Conservation (phyloP, 805 yeast genomes). For the Wickerhamomyces sydowiorum region DNA sequence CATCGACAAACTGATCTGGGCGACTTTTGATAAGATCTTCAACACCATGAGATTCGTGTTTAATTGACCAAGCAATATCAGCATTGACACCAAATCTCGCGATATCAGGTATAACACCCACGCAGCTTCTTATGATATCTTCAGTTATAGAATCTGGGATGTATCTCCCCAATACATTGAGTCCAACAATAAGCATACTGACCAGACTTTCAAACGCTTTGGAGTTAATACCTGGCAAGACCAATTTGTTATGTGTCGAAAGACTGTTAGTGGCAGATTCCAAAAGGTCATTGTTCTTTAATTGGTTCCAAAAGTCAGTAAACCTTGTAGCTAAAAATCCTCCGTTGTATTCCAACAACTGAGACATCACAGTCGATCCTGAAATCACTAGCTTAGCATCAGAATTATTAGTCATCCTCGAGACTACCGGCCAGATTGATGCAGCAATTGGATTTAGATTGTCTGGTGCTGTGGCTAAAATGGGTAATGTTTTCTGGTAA, state of each 20-base stretch:
- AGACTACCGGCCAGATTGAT: slow-evolving; percentile 45
- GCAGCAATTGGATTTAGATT: slow-evolving; percentile 45
- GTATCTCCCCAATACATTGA: slow-evolving; percentile 15
- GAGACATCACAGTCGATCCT: slow-evolving; percentile 23
- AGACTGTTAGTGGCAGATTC: slow-evolving; percentile 7
- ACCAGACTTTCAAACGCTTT: slow-evolving; percentile 15
- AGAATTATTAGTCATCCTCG: slow-evolving; percentile 10
- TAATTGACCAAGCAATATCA: slow-evolving; percentile 20
- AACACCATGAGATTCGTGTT: neutral
- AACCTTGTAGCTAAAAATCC: slow-evolving; percentile 43
- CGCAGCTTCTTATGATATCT: slow-evolving; percentile 15
- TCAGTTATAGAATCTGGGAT: slow-evolving; percentile 17
- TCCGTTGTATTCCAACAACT: slow-evolving; percentile 32
- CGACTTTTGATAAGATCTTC: neutral
- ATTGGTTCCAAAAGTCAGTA: slow-evolving; percentile 36
- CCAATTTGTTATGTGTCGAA: slow-evolving; percentile 5
- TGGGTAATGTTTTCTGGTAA: slow-evolving; percentile 37
- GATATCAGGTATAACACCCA: slow-evolving; percentile 10
- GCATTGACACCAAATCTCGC: slow-evolving; percentile 15
- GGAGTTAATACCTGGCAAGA: slow-evolving; percentile 18
- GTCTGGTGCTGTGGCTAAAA: slow-evolving; percentile 44
- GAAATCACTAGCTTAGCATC: slow-evolving; percentile 24
- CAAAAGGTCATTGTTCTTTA: slow-evolving; percentile 12
- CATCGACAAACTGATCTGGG: neutral
- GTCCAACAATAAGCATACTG: slow-evolving; percentile 14